Evolutionary conservation across 768 basidiomycete species (phyloP).

Genomic region (Cystobasidium onofrii): DNA sequence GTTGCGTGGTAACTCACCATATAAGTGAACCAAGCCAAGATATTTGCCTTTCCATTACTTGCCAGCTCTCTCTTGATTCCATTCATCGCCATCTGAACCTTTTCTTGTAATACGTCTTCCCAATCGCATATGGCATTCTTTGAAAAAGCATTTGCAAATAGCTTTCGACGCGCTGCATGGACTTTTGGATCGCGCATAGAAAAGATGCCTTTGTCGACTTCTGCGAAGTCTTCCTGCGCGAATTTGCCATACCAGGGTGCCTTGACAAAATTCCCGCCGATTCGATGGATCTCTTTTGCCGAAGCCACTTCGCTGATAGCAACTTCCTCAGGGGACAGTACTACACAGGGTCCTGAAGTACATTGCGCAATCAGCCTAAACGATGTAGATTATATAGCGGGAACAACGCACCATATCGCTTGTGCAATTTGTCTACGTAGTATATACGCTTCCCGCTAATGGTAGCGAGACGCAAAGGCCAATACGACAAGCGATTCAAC

Average conservation of each 20-base stretch:
- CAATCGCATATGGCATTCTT: background rate
- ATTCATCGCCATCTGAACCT: background rate
- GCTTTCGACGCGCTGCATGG: background rate
- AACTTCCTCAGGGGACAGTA: background rate
- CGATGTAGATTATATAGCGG: no score
- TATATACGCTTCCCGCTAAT: background rate
- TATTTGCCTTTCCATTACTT: background rate
- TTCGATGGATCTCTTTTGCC: conserved; percentile 11
- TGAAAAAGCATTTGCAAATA: background rate
- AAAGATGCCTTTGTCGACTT: conserved; percentile 3
- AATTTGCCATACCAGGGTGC: conserved; percentile 8
- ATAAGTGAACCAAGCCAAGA: conserved; percentile 3
- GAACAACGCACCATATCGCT: background rate
- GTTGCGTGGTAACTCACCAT: background rate
- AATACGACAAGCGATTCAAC: background rate
- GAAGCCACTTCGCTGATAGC: background rate
- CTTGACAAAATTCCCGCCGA: background rate
- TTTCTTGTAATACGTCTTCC: background rate
- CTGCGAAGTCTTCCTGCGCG: background rate
- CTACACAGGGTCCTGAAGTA: background rate
- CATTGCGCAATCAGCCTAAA: no score
- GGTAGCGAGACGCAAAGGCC: conserved; percentile 1
- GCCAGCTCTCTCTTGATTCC: background rate
- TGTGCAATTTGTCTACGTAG: background rate
- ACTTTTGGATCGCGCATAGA: background rate